Percentiles rank a stretch among this genome's conserved stretches.
phyloP scores from a whole-genome alignment of 1,284 basidiomycete genomes.

The Ceratobasidium sp. region DNA sequence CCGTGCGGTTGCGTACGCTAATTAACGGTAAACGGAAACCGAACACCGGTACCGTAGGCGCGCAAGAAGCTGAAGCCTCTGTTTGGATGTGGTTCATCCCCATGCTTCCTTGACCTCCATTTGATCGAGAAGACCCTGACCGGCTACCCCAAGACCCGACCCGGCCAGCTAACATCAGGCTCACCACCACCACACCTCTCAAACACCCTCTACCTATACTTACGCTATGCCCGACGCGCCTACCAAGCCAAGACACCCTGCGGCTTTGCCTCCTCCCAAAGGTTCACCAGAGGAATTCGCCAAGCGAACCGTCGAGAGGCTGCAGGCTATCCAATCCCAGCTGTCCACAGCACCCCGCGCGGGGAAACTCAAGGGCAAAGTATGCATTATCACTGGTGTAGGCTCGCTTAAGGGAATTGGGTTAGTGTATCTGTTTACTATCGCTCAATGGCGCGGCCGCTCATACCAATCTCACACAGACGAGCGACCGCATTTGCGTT shows the following conservation, averaged over 20 bases:
- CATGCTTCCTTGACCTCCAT: not conserved
- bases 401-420: conserved; percentile 88
- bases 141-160: conserved; percentile 31
- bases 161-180: not conserved
- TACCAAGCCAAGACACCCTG: conserved; percentile 30
- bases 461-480: conserved; percentile 55
- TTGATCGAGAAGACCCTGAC: conserved; percentile 14
- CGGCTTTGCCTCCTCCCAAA: conserved; percentile 39
- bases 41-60: not conserved
- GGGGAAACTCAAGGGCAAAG: conserved; percentile 79
- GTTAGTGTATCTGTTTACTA: conserved; percentile 61
- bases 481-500: conserved; percentile 82
- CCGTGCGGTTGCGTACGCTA: conserved; percentile 9
- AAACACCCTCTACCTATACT: not conserved
- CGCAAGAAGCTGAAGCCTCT: not conserved
- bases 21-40: not conserved
- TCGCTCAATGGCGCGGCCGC: not conserved
- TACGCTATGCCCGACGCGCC: conserved; percentile 41
- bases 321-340: conserved; percentile 80
- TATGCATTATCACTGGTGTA: conserved; percentile 92
- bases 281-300: conserved; percentile 22
- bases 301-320: conserved; percentile 71
- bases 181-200: conserved; percentile 5
- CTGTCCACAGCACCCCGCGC: conserved; percentile 70
- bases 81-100: not conserved